Base-by-base conservation (phyloP, 805 yeast genomes). In the Saccharomycopsis selenospora region DNA sequence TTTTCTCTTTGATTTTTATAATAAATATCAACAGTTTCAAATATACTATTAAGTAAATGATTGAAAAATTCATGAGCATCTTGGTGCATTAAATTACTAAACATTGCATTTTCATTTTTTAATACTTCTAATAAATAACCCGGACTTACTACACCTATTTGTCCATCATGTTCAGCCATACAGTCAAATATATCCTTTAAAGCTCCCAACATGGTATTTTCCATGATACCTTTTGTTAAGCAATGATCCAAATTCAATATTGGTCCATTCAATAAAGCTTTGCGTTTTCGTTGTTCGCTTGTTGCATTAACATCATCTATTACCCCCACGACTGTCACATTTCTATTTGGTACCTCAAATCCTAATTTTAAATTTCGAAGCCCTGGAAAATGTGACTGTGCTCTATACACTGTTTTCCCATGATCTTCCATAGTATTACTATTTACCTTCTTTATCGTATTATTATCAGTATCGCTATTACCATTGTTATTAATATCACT, bases 51-150 rank as follows among this genome's bases (percentile, higher is more conserved):
- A 46, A 93, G 69, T 56, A 90, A 63, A 60, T 85, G 90, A 62
- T 90, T 91, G 61, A 90, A 73, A 64, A 93, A 93, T 66, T 93
- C 99, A 65, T 93, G 99, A 3, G 98, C 97, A 69, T 93, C 99
- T 62, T 93, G 99, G 63, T 93, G 99, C 96, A 89, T 90, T 40
- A 85, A 80, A 49, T 88, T 82, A 53, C 95, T 72, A 64, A 93
- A 93, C 58, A 91, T 68, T 57, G 81, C 85, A 61, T 91, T 93
- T 55, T 86, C 90, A 49, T 76, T 76, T 62, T 88, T 91, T 47
- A 91, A 69, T 46, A 82, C 82, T 42, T 79, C 82, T 40, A 93
- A 77, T 43, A 93, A 75, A 56, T 77, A 74, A 25, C 72, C 68
- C 0, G 98, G 96, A 1, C 95, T 85, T 0, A 88, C 90, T 1